These are phyloP conservation scores for Colletotrichum tropicicola DNA, from an alignment of 2,329 filamentous ascomycete species.

Conservation along the genomic window DNA sequence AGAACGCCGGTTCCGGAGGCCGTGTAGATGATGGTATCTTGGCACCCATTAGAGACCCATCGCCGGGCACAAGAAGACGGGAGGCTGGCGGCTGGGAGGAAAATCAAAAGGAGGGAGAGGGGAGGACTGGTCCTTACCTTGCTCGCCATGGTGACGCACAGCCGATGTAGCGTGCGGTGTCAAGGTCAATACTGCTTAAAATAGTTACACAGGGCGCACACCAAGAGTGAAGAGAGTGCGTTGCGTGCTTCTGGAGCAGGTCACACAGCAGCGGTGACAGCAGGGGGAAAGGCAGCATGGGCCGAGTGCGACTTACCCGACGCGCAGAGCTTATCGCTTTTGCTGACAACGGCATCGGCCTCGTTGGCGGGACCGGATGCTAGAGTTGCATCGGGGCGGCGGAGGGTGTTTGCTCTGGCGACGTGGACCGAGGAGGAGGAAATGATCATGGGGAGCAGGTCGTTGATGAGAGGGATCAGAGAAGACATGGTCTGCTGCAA, in stretches of 20 bases:
- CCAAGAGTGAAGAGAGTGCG: neutral
- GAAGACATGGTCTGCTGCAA: slow-evolving; percentile 53
- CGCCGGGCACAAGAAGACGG: neutral
- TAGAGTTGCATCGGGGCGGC: slow-evolving; percentile 44
- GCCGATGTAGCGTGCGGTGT: slow-evolving; percentile 69
- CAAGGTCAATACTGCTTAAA: slow-evolving; percentile 64
- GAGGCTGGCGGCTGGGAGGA: neutral
- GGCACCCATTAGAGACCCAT: slow-evolving; percentile 23
- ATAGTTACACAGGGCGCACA: slow-evolving; percentile 34
- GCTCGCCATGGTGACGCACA: slow-evolving; percentile 75
- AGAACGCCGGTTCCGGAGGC: slow-evolving; percentile 69
- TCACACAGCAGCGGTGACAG: neutral
- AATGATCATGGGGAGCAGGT: slow-evolving; percentile 68
- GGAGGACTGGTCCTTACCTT: slow-evolving; percentile 65
- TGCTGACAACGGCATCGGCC: slow-evolving; percentile 67
- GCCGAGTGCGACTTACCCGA: slow-evolving; percentile 57
- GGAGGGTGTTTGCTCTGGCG: slow-evolving; percentile 47
- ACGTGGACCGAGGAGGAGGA: slow-evolving; percentile 66
- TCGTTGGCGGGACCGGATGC: slow-evolving; percentile 44
- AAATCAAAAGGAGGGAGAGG: neutral
- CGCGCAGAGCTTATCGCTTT: slow-evolving; percentile 73
- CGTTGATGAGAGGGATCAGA: slow-evolving; percentile 63
- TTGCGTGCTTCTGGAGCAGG: neutral
- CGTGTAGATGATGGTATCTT: slow-evolving; percentile 75
- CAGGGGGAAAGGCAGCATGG: slow-evolving; percentile 2